Evolutionary conservation across 352 stramenopile genomes (phyloP), one percentile per base, ranked within the genome.

Genomic region (Globisporangium acanthophoron): DNA sequence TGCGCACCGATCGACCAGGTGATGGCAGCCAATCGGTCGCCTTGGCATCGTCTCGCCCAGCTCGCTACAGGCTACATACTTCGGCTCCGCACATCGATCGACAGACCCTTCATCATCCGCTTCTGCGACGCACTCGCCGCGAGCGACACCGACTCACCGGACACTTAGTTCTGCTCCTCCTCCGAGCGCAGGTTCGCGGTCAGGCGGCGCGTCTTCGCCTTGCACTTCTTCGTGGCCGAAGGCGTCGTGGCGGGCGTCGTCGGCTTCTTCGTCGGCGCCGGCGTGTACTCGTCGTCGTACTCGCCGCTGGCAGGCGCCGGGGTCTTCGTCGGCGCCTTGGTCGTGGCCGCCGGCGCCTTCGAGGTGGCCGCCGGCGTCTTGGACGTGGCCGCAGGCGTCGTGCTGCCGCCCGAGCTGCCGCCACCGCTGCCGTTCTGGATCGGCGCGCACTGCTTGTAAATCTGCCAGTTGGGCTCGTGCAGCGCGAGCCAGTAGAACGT

Each of bases 401-500:
- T 45, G 12, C 33, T 58, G 43, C n/a, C 57, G 3, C 41, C 56
- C 21, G 63, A 60, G 18, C 46, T 61, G 24, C 40, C 56, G 3
- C 48, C 56, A 3, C 35, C 35, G 3, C 48, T 54, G 6, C 35
- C 35, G 11, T 70, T 70, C 21, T 44, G 61, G 18, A 82, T 61
- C 1, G 70, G 70, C 16, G 65, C 72, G 39, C 72, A 85, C 62
- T 81, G 35, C 35, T 40, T 40, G 56, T 61, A 61, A 7, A 37
- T 44, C 48, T 61, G 56, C 56, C 56, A 61, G 16, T 43, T 52
- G 5, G 39, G 47, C 48, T 52, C 41, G 24, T 61, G 55, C 46
- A 61, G 9, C 45, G 75, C 71, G 48, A 86, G 21, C 78, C 78
- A 86, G 73, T 81, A 85, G 62, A 88, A 87, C 13, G 53, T 70